These are phyloP conservation scores for Phytophthora hibernalis DNA, from an alignment of 352 stramenopile species.

Conservation along the genomic window DNA sequence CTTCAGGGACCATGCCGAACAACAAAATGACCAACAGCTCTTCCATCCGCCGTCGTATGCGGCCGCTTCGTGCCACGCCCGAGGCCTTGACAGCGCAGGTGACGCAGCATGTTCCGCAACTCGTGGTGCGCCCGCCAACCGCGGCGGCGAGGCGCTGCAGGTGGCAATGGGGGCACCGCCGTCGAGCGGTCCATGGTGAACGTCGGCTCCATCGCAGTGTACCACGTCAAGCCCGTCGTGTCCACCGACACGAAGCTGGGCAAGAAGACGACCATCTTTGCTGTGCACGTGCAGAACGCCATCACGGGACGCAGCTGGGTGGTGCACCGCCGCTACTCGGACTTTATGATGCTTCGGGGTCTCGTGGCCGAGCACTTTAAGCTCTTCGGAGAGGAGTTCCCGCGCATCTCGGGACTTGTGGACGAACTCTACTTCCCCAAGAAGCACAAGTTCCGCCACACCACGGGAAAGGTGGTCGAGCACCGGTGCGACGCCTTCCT, in stretches of 20 bases:
- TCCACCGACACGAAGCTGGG: constrained; percentile 35
- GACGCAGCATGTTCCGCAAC: constrained; percentile 43
- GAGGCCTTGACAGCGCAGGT: constrained; percentile 16
- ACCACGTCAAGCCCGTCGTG: constrained; percentile 60
- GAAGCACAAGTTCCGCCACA: constrained; percentile 68
- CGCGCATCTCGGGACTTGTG: constrained; percentile 47
- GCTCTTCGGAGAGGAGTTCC: constrained; percentile 60
- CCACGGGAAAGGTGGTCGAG: constrained; percentile 61
- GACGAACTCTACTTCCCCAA: constrained; percentile 75
- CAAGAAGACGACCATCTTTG: constrained; percentile 66
- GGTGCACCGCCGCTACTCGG: constrained; percentile 69
- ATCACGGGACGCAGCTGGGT: constrained; percentile 77
- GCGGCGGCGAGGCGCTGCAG: constrained; percentile 42
- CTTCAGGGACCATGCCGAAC: constrained; percentile 36
- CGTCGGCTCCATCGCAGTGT: constrained; percentile 61
- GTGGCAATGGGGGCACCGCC: constrained; percentile 65
- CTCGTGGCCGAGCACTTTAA: constrained; percentile 65
- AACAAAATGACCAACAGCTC: constrained; percentile 42
- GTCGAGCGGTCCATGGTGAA: constrained; percentile 76
- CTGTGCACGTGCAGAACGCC: constrained; percentile 75
- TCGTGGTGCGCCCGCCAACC: constrained; percentile 47
- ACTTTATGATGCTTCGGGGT: constrained; percentile 68
- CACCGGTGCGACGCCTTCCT: constrained; percentile 73
- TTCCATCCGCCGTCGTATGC: constrained; percentile 27
- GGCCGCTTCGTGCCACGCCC: constrained; percentile 31